A percentile compares a stretch with the other conserved stretches of the same genome.
phyloP scores from a whole-genome alignment of 2,329 filamentous ascomycete genomes.

The Pseudopithomyces maydicus region DNA sequence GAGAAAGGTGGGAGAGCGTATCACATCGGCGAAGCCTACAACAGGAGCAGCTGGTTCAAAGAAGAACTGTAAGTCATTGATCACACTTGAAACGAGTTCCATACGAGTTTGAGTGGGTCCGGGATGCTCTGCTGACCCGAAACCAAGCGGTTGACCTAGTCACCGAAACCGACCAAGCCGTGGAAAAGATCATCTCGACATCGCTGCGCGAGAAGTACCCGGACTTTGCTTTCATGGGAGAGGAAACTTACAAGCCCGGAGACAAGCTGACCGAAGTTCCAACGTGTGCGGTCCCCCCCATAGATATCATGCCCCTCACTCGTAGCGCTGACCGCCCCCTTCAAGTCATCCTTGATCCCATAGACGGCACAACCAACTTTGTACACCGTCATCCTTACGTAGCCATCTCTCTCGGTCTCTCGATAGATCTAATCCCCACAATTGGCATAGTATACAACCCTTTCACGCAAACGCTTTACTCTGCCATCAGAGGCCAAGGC shows the following conservation, averaged over 20 bases:
- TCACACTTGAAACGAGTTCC: neutral
- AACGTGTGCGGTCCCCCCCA: slow-evolving; percentile 57
- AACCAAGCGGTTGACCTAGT: slow-evolving; percentile 62
- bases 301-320: neutral
- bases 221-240: slow-evolving; percentile 54
- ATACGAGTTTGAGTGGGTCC: neutral
- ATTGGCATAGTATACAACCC: slow-evolving; percentile 84
- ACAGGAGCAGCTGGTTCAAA: slow-evolving; percentile 50
- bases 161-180: slow-evolving; percentile 67
- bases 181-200: slow-evolving; percentile 62
- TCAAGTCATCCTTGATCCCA: slow-evolving; percentile 78
- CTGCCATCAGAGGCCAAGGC: slow-evolving; percentile 70
- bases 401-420: slow-evolving; percentile 76
- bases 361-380: slow-evolving; percentile 84
- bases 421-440: slow-evolving; percentile 64
- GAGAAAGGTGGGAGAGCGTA: slow-evolving; percentile 52
- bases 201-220: slow-evolving; percentile 59
- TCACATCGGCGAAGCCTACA: slow-evolving; percentile 51
- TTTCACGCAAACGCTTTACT: slow-evolving; percentile 71
- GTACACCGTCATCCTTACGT: slow-evolving; percentile 76
- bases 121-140: neutral
- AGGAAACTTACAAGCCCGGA: slow-evolving; percentile 73
- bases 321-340: neutral
- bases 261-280: slow-evolving; percentile 66
- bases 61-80: slow-evolving; percentile 50